phyloP scores from a whole-genome alignment of 805 yeast genomes.

The Kluyveromyces dobzhanskii region DNA sequence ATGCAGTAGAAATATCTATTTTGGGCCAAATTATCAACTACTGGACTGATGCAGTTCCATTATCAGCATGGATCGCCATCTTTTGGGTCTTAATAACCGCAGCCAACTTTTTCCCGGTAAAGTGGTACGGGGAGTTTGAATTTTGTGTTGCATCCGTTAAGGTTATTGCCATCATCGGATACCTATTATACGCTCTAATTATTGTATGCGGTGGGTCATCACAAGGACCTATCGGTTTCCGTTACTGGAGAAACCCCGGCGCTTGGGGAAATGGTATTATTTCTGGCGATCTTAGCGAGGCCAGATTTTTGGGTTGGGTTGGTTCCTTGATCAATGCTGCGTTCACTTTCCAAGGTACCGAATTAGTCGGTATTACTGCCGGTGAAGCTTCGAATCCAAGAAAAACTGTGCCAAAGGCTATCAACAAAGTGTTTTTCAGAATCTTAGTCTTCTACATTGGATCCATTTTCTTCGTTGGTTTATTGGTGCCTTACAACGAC shows the following conservation, averaged over 20 bases:
- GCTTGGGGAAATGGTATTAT: conserved; percentile 55
- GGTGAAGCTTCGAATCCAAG: conserved; percentile 60
- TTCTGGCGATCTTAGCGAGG: conserved; percentile 34
- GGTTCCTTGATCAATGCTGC: conserved; percentile 46
- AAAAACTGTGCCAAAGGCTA: conserved; percentile 61
- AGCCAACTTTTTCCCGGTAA: conserved; percentile 45
- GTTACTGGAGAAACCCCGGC: conserved; percentile 61
- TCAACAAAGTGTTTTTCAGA: conserved; percentile 55
- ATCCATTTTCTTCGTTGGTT: conserved; percentile 55
- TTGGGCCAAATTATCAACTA: conserved; percentile 46
- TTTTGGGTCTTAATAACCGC: conserved; percentile 39
- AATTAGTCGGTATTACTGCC: conserved; percentile 48
- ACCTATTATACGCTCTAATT: conserved; percentile 43
- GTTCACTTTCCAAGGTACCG: conserved; percentile 54
- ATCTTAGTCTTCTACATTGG: conserved; percentile 53
- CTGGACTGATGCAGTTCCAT: conserved; percentile 48
- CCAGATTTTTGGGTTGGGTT: conserved; percentile 46
- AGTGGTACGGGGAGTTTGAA: conserved; percentile 48
- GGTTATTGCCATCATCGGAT: conserved; percentile 47
- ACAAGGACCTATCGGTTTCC: conserved; percentile 53
- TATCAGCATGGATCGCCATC: conserved; percentile 55
- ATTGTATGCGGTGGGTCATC: conserved; percentile 51
- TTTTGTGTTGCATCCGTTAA: conserved; percentile 49
- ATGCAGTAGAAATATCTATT: conserved; percentile 52
- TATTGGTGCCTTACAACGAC: conserved; percentile 57